Conservation (phyloP, 306 rosid genomes). For the Trichosanthes cucumerina region DNA sequence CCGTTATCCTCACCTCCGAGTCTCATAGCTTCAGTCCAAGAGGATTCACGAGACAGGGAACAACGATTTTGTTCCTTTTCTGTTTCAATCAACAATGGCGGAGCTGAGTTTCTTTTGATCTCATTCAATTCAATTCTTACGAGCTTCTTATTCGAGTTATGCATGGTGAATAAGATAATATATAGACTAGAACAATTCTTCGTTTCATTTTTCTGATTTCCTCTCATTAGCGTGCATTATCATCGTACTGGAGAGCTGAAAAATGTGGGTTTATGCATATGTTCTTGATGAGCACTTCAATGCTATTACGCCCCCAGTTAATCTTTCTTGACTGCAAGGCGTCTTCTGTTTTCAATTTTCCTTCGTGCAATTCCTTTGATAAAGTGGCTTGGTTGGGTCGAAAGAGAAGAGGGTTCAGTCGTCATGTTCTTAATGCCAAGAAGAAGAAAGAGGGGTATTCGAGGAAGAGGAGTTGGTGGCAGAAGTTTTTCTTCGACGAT, state of each 20-base stretch:
- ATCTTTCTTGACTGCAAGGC: conserved; percentile 24
- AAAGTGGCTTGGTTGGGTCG: conserved; percentile 19
- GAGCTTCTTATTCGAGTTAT: not conserved
- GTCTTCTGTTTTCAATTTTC: conserved; percentile 12
- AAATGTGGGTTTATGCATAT: conserved; percentile 37
- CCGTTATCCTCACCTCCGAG: not conserved
- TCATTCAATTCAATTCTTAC: not conserved
- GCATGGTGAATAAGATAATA: not conserved
- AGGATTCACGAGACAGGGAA: not conserved
- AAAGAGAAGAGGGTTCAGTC: conserved; percentile 22
- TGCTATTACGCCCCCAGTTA: conserved; percentile 32
- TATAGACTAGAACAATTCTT: not conserved
- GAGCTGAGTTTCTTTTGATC: not conserved
- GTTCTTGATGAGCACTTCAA: conserved; percentile 55
- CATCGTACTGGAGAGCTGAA: conserved; percentile 19
- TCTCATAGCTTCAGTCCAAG: not conserved
- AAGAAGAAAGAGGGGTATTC: conserved; percentile 24
- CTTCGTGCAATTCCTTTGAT: conserved; percentile 21
- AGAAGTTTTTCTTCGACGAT: conserved; percentile 55
- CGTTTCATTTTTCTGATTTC: not conserved
- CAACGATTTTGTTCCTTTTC: not conserved
- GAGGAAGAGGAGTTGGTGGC: conserved; percentile 67
- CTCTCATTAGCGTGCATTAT: not conserved
- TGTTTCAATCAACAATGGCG: not conserved
- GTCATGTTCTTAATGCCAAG: conserved; percentile 41